Percentiles rank a stretch among this genome's conserved stretches.
Evolutionary conservation across 2,329 filamentous ascomycete species (phyloP).

Genomic region (Spiromastix sp.): DNA sequence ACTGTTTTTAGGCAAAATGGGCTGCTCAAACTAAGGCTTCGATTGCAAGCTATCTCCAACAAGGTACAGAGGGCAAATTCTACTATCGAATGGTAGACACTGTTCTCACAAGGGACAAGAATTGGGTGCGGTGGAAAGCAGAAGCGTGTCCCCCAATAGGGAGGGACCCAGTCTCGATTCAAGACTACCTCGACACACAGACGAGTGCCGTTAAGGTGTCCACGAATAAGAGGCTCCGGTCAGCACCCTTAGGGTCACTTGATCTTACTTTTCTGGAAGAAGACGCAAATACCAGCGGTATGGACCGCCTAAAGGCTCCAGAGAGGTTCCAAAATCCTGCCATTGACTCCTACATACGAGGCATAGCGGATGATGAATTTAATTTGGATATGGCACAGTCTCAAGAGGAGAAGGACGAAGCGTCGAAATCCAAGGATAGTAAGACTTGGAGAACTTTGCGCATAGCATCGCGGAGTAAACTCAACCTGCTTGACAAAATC

Average conservation of each 20-base stretch:
- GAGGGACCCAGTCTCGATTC: slow-evolving; percentile 56
- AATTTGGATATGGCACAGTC: slow-evolving; percentile 72
- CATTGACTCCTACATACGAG: slow-evolving; percentile 58
- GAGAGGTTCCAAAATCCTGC: slow-evolving; percentile 58
- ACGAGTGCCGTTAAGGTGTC: slow-evolving; percentile 55
- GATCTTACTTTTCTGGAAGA: slow-evolving; percentile 70
- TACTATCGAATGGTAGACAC: slow-evolving; percentile 97
- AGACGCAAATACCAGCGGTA: slow-evolving; percentile 47
- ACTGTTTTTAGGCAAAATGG: slow-evolving; percentile 60
- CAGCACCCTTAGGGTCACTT: slow-evolving; percentile 60
- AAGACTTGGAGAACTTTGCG: slow-evolving; percentile 85
- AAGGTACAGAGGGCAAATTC: slow-evolving; percentile 74
- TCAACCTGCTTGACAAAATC: slow-evolving; percentile 75
- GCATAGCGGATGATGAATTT: slow-evolving; percentile 70
- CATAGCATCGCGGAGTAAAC: slow-evolving; percentile 61
- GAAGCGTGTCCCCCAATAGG: slow-evolving; percentile 86
- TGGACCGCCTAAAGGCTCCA: slow-evolving; percentile 59
- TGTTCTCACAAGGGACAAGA: slow-evolving; percentile 89
- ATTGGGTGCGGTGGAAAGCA: slow-evolving; percentile 98
- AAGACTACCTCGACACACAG: slow-evolving; percentile 61
- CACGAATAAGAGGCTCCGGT: slow-evolving; percentile 58
- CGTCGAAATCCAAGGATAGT: slow-evolving; percentile 66
- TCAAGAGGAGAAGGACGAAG: slow-evolving; percentile 48
- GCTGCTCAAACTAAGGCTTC: slow-evolving; percentile 63
- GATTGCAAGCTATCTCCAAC: slow-evolving; percentile 75